Base-by-base conservation (phyloP, 2,329 filamentous ascomycete genomes). In the Aspergillus brasiliensis region DNA sequence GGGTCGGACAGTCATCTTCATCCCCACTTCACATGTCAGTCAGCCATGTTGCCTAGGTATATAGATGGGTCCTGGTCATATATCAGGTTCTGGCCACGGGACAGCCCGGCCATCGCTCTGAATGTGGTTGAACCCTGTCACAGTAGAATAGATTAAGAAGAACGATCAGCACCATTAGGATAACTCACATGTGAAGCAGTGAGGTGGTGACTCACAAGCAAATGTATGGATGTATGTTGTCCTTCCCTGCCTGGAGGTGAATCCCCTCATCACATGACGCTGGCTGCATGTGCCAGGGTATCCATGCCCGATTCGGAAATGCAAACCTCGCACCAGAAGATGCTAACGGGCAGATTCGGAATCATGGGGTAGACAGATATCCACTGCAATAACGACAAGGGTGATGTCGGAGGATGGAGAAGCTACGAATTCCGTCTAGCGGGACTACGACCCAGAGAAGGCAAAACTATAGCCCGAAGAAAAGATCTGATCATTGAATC, bases 401-500 rank as follows among this genome's bases (percentile, higher is more conserved):
- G 31, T 13, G 31, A 34, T 34, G 31, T 34, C 31, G 31, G 31
- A 34, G 13, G 11, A 34, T 34, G 31, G 13, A 31, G 28, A 31
- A 34, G 11, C 31, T 34, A 34, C 31, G 11, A 34, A 11, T 34
- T 34, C 31, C 5, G 11, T 34, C 31, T 34, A 34, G 31, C 31
- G 31, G 31, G 40, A 10, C 10, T 17, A n/a, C n/a, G n/a, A n/a
- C 17, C 17, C 47, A 23, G 10, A 31, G 6, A 48, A 27, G 34
- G 44, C 54, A 38, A 25, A 25, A 31, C 31, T 34, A 34, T 34
- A 47, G 46, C 44, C 51, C 46, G 46, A 49, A 31, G 27, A 53
- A 34, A 11, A 55, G 15, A 34, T 34, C 31, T 34, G 40, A 58
- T 58, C 60, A 60, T 58, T 56, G 58, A 60, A 58, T 62, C 57